Evolutionary conservation across 495 filamentous ascomycete species (phyloP), one percentile per base, ranked within the genome.

Genomic region (Hypoxylon cercidicola): DNA sequence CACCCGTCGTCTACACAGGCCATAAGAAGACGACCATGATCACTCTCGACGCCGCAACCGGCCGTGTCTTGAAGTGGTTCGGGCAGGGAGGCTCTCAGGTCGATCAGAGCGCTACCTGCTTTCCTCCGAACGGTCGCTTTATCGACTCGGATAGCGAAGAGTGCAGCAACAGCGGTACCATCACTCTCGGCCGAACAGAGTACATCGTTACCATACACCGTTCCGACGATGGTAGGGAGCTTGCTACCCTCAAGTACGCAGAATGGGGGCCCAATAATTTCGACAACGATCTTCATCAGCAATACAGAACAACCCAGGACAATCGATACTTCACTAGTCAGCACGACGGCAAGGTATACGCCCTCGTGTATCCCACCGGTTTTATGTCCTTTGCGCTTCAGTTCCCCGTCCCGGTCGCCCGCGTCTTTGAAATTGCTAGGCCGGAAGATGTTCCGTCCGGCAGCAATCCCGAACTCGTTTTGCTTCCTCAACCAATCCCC

Each of bases 191-290:
- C 16, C 86, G 90, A 13, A 91, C 90, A 19, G 93, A 97, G 70
- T 98, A 98, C 73, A 93, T 86, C 1, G 87, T 98, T 45, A 86
- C 80, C 37, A 96, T 98, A 43, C 88, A 93, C 52, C 90, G 89
- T 53, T 83, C 82, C n/a, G 81, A 84, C 61, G 91, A 90, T 2
- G 88, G 87, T 0, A 88, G 90, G 60, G 87, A 84, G 5, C 90
- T 98, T 41, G 97, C 92, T 69, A 97, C 91, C 0, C 84, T 99
- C 60, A 96, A 87, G 62, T 99, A 95, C 74, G 91, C 91, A 19
- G 95, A 99, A 74, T 99, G 95, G 95, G 89, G 87, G 0, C 91
- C 93, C 9, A 99, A 99, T 74, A 96, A 90, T 47, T 90, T 88
- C 41, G 94, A 99, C 70, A 85, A 85, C 55, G 95, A 99, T 74